These are phyloP conservation scores for Trypanosoma brucei DNA, from an alignment of 208 protist genomes.

Conservation along the genomic window DNA sequence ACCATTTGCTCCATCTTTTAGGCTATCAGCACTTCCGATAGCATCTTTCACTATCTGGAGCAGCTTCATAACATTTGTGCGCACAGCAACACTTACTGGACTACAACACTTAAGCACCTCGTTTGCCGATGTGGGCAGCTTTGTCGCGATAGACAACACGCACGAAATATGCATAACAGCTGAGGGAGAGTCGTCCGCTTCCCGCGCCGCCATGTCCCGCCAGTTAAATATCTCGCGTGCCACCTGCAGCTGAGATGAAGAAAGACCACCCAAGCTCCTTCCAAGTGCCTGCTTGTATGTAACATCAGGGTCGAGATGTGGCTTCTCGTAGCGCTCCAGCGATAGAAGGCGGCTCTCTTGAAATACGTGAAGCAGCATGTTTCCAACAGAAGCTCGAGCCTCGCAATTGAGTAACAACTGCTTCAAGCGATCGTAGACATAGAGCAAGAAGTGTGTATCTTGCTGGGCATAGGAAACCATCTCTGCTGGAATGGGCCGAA, in stretches of 20 bases:
- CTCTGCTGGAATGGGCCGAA: slow-evolving; percentile 94
- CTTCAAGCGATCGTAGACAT: slow-evolving; percentile 93
- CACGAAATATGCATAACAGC: slow-evolving; percentile 78
- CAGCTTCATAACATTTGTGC: slow-evolving; percentile 55
- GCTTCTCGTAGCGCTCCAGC: slow-evolving; percentile 91
- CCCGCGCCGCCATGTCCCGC: slow-evolving; percentile 68
- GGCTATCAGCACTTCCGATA: slow-evolving; percentile 12
- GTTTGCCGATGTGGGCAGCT: slow-evolving; percentile 66
- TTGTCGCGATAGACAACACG: slow-evolving; percentile 76
- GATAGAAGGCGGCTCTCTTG: slow-evolving; percentile 78
- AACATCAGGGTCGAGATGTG: slow-evolving; percentile 60
- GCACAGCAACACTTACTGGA: slow-evolving; percentile 67
- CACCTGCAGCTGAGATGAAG: slow-evolving; percentile 47
- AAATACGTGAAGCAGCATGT: slow-evolving; percentile 86
- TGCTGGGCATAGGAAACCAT: slow-evolving; percentile 96
- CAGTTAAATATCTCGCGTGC: slow-evolving; percentile 80
- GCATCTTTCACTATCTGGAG: slow-evolving; percentile 51
- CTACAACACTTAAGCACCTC: slow-evolving; percentile 69
- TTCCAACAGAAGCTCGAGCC: slow-evolving; percentile 67
- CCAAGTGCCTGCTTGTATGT: slow-evolving; percentile 70
- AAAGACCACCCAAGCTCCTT: slow-evolving; percentile 69
- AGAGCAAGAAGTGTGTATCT: slow-evolving; percentile 98
- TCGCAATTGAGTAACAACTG: slow-evolving; percentile 73
- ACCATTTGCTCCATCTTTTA: not conserved
- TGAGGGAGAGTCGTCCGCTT: slow-evolving; percentile 77